Evolutionary conservation across 2,329 filamentous ascomycete genomes (phyloP), one percentile per base, ranked within the genome.

Genomic region (Microsporum audouinii): DNA sequence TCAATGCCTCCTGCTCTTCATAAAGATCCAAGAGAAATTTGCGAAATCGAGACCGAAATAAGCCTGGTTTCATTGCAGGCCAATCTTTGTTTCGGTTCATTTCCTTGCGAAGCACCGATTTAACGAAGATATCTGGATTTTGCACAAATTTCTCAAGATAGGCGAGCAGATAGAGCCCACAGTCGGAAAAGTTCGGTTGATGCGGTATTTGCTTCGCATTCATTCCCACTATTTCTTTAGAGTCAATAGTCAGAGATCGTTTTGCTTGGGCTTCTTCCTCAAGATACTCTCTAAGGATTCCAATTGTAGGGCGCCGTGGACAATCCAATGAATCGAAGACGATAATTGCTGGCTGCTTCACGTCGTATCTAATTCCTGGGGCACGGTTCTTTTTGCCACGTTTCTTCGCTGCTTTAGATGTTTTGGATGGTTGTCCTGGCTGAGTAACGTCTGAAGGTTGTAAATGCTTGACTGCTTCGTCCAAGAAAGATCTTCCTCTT

Each of bases 131-230:
- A 64, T 89, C 84, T 0, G 92, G 92, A 62, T 89, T 76, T 59
- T 84, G 79, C 14, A 95, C 80, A 65, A 99, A 96, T 65, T 88
- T 85, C 65, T 90, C 83, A 59, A 95, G 79, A 68, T 97, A 99
- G 1, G 86, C 88, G 2, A 96, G 77, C 2, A 97, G 77, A 67
- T 88, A 99, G 0, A 96, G 77, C 6, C 94, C 94, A 68, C 94
- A 99, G 71, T 99, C 94, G 63, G 84, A 91, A 66, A 82, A 88
- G 69, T 99, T 97, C 57, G 83, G 76, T 72, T 99, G 94, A 63
- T 82, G 76, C 0, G 94, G 92, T 12, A 96, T 86, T 5, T 81
- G 79, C 63, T 83, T 87, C 3, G 88, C 89, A 43, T 84, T 90
- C 78, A 88, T 84, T 2, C 82, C 84, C 64, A 78, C 77, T 60